Conservation (phyloP, 2,329 filamentous ascomycete genomes). For the Lithohypha guttulata region DNA sequence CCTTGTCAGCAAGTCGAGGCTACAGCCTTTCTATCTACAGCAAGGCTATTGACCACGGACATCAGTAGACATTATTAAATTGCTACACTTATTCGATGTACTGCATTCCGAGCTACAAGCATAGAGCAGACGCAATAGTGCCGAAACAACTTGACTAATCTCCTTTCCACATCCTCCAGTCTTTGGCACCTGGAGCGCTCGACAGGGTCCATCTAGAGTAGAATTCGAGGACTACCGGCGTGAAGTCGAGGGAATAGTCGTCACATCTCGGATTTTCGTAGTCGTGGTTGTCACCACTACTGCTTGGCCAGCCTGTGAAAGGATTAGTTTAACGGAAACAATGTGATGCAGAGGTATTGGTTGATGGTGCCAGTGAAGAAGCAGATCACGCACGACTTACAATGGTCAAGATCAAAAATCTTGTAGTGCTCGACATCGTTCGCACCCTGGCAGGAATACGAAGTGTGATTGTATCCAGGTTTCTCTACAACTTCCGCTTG, state of each 20-base stretch:
- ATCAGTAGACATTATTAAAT: no score
- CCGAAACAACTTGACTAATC: no score
- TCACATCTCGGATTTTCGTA: background rate
- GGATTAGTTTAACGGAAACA: background rate
- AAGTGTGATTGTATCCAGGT: conserved; percentile 1
- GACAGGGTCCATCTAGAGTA: background rate
- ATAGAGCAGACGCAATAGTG: no score
- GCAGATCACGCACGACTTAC: background rate
- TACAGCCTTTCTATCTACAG: no score
- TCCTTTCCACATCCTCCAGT: no score
- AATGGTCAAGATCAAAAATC: conserved; percentile 15
- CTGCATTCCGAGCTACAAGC: no score
- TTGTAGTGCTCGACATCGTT: conserved; percentile 16
- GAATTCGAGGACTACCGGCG: background rate
- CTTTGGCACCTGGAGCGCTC: no score
- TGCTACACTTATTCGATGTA: no score
- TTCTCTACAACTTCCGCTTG: conserved; percentile 9
- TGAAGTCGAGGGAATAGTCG: background rate
- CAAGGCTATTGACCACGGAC: no score
- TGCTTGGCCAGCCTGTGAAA: background rate
- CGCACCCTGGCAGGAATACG: conserved; percentile 7
- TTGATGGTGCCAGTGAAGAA: no score
- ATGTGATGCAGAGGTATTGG: no score
- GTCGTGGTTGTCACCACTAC: background rate
- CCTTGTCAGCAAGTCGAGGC: no score